Evolutionary conservation across 257 asterid species (phyloP).

Genomic region (Capsicum pubescens): DNA sequence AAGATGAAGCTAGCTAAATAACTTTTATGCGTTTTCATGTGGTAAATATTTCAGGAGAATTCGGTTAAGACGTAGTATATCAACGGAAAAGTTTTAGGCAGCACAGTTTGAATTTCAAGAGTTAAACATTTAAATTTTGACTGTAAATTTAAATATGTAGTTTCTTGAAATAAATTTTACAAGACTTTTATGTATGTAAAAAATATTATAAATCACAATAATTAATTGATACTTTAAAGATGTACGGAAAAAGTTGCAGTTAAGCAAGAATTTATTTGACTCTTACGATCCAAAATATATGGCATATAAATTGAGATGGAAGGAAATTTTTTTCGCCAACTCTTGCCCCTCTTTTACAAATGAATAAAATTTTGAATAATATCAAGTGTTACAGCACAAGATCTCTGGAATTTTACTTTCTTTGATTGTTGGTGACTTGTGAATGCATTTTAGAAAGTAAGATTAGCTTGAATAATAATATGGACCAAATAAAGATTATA

Average conservation of each 20-base stretch:
- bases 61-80: not conserved
- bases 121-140: too few species aligned
- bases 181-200: too few species aligned
- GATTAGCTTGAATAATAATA: not conserved
- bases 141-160: too few species aligned
- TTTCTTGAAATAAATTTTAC: too few species aligned
- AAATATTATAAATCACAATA: too few species aligned
- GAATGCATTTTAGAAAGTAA: not conserved
- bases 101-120: too few species aligned
- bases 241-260: too few species aligned
- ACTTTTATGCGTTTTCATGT: not conserved
- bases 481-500: not conserved
- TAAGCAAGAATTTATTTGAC: too few species aligned
- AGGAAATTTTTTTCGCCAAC: too few species aligned
- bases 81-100: not conserved
- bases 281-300: too few species aligned
- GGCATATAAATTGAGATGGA: too few species aligned
- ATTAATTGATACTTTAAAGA: too few species aligned
- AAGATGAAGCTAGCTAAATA: not conserved
- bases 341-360: not conserved
- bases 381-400: not conserved
- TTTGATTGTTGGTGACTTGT: not conserved
- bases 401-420: not conserved
- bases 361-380: not conserved
- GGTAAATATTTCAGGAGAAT: not conserved